Evolutionary conservation across 2,329 filamentous ascomycete species (phyloP).

Genomic region (Neofusicoccum sp.): DNA sequence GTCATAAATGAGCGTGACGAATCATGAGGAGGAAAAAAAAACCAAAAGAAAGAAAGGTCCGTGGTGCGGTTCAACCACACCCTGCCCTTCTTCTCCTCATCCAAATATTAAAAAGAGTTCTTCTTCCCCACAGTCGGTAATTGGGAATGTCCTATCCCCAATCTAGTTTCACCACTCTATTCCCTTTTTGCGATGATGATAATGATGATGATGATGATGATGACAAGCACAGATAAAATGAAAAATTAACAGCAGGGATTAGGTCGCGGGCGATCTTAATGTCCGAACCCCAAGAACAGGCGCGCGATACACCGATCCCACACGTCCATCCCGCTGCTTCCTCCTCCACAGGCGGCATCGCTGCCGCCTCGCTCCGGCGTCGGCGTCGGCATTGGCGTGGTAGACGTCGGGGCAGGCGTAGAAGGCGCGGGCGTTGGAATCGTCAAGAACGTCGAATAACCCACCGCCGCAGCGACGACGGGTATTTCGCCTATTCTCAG

Average conservation of each 20-base stretch:
- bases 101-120: not conserved
- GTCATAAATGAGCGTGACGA: conserved; percentile 1
- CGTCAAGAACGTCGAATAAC: not conserved
- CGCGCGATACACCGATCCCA: conserved; percentile 10
- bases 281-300: conserved; percentile 2
- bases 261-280: not conserved
- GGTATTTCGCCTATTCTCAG: not conserved
- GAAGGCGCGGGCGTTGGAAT: not conserved
- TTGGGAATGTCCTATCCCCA: no score
- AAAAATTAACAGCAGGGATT: not conserved
- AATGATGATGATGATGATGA: no score
- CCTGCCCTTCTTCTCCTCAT: not conserved
- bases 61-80: not conserved
- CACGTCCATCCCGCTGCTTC: conserved; percentile 5
- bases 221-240: not conserved
- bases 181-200: no score
- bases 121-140: no score
- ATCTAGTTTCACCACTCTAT: no score
- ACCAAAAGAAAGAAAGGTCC: not conserved
- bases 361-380: not conserved
- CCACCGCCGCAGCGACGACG: not conserved
- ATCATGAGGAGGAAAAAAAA: not conserved
- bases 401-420: not conserved
- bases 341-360: not conserved
- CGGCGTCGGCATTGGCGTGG: not conserved